Evolutionary conservation across 768 basidiomycete genomes (phyloP), one percentile per base, ranked within the genome.

Genomic region (Hirschioporus abietinus): DNA sequence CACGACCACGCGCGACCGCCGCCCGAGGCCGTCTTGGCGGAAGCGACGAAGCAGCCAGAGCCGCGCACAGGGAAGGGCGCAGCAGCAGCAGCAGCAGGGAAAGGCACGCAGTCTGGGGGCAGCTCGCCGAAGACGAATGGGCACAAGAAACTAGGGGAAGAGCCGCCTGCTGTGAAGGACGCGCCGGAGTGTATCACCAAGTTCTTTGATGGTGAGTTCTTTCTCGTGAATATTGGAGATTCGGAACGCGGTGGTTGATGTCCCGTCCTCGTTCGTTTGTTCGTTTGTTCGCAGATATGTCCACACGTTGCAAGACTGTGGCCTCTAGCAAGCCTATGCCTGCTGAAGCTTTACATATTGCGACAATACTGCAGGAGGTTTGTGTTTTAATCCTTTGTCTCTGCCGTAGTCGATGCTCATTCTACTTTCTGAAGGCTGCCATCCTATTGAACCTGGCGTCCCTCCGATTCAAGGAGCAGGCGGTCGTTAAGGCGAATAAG

Each of bases 281-380:
- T n/a, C n/a, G n/a, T n/a, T n/a, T n/a, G 27, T 15, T 34, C 36
- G 5, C 68, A 91, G 92, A 80, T 65, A 82, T 91, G 74, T 81
- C 81, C 66, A 71, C 72, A 62, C 84, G 85, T 24, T 86, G 93
- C 69, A 76, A 77, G 25, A 78, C 76, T 24, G 76, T 80, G 2
- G 71, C 83, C 10, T 76, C 79, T 9, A 76, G 77, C 15, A 72
- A 76, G 25, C 65, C 68, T 24, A 80, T 85, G 6, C 81, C 83
- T 6, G 78, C 81, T 63, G 85, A 89, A 70, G 69, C 86, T n/a
- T 80, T 95, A 23, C 93, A 95, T 69, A 77, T 91, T 3, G 89
- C 88, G 1, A 85, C 86, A 15, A 77, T 95, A 63, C 83, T 84
- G 0, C 92, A 94, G 75, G 93, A 95, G 81, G 92, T 86, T 67